Conservation (phyloP, 257 asterid genomes). For the Petrea volubilis region DNA sequence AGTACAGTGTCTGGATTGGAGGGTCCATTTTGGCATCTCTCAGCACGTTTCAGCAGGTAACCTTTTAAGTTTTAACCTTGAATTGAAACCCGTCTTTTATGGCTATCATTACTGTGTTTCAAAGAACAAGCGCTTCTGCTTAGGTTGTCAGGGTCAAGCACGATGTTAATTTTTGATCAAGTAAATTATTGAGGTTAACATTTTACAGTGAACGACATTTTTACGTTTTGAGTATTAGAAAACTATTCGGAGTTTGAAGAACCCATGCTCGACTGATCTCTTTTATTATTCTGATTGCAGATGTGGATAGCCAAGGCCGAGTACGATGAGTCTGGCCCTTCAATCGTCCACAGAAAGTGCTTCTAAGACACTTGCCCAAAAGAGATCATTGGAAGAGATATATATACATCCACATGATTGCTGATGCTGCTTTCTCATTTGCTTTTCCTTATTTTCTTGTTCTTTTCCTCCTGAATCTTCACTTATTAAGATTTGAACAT, state of each 20-base stretch:
- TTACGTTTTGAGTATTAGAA: no score
- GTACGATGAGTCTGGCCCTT: conserved; percentile 52
- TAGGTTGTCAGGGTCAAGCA: no score
- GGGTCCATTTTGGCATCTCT: conserved; percentile 50
- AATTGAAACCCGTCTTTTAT: no score
- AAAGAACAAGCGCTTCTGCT: no score
- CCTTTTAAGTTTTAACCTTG: not conserved
- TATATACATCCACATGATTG: conserved; percentile 25
- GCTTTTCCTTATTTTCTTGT: conserved; percentile 19
- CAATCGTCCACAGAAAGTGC: conserved; percentile 55
- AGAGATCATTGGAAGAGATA: conserved; percentile 3
- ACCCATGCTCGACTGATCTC: not conserved
- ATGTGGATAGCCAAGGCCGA: conserved; percentile 55
- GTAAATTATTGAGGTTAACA: no score
- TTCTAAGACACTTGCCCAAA: conserved; percentile 23
- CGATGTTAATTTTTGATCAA: no score
- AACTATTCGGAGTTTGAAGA: not conserved
- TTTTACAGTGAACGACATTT: no score
- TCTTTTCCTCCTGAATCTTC: conserved; percentile 25
- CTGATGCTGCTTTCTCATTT: conserved; percentile 35
- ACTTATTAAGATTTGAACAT: conserved; percentile 23
- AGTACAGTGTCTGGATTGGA: conserved; percentile 51
- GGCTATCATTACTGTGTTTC: no score
- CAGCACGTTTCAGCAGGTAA: conserved; percentile 59
- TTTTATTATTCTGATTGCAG: conserved; percentile 28